Evolutionary conservation across 805 yeast species (phyloP), one percentile per base, ranked within the genome.

Genomic region (Kuraishia borneana): DNA sequence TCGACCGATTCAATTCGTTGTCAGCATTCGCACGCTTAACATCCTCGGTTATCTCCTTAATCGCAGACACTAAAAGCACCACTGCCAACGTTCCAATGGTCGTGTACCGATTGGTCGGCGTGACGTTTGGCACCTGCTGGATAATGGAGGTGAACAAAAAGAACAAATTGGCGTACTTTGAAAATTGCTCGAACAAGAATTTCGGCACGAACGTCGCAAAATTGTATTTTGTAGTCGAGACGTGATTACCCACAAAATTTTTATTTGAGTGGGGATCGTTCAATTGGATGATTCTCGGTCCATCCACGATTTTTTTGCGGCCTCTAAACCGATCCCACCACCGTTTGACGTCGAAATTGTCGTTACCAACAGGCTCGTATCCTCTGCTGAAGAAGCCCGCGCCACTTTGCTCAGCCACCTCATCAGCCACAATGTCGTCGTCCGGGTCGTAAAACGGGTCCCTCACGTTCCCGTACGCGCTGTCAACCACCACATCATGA

Each of bases 91-190:
- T 94, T 32, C 94, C 94, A 30, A 92, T 83, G 0, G 99, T 92
- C 3, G 99, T 92, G 50, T 76, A 92, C 56, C 96, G 62, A 58
- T 92, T 92, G 0, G 97, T 92, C 9, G 99, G 99, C 1, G 96
- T 76, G 3, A 92, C 97, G 42, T 79, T 72, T 3, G 99, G 99
- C 9, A 92, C 97, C 55, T 92, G 99, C 61, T 92, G 99, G 45
- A 92, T 89, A 26, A 73, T 68, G 2, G 96, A 82, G 0, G 99
- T 92, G 61, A 84, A 83, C 34, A 92, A 61, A 55, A 92, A 92
- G 60, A 92, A 92, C 54, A 92, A 63, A 52, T 92, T 92, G 8
- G 99, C 96, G 53, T 92, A 94, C 57, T 89, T 92, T 41, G 96
- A 83, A 58, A 92, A 94, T 58, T 92, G 98, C 61, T 92, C 98